These are phyloP conservation scores for Marasmius fiardii DNA, from an alignment of 1,284 basidiomycete genomes.

Conservation along the genomic window DNA sequence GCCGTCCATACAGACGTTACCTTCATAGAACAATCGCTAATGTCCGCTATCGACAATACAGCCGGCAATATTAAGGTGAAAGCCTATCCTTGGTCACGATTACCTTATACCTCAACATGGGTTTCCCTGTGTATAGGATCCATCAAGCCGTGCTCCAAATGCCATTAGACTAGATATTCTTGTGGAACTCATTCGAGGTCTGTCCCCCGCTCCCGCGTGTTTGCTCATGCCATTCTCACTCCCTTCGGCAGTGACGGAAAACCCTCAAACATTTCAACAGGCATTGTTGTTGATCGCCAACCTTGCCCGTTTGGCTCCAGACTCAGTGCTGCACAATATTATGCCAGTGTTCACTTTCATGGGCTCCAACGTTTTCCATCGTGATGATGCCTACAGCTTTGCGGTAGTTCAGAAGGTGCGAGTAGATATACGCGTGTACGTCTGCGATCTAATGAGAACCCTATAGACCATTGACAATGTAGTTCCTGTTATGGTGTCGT, in stretches of 20 bases:
- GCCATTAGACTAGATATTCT: constrained; percentile 75
- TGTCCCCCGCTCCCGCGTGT: constrained; percentile 20
- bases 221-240: constrained; percentile 4
- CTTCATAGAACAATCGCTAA: constrained; percentile 85
- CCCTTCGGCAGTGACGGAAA: constrained; percentile 63
- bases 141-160: constrained; percentile 44
- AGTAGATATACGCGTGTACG: neutral
- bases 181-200: constrained; percentile 84
- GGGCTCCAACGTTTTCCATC: constrained; percentile 94
- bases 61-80: constrained; percentile 58
- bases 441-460: too few relatives aligned
- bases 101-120: constrained; percentile 10
- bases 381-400: constrained; percentile 95
- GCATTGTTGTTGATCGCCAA: constrained; percentile 88
- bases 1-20: constrained; percentile 57
- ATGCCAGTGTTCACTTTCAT: constrained; percentile 99
- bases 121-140: constrained; percentile 29
- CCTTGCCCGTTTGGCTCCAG: constrained; percentile 82
- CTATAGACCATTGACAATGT: constrained; percentile 86
- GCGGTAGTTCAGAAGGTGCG: constrained; percentile 94
- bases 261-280: constrained; percentile 94
- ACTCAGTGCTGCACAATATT: constrained; percentile 89
- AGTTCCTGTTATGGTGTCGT: constrained; percentile 88
- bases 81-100: constrained; percentile 19
- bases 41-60: constrained; percentile 76